A percentile compares a stretch with the other conserved stretches of the same genome.
These are phyloP conservation scores for Spergularia marina DNA, from an alignment of 148 eudicot species.

Conservation along the genomic window DNA sequence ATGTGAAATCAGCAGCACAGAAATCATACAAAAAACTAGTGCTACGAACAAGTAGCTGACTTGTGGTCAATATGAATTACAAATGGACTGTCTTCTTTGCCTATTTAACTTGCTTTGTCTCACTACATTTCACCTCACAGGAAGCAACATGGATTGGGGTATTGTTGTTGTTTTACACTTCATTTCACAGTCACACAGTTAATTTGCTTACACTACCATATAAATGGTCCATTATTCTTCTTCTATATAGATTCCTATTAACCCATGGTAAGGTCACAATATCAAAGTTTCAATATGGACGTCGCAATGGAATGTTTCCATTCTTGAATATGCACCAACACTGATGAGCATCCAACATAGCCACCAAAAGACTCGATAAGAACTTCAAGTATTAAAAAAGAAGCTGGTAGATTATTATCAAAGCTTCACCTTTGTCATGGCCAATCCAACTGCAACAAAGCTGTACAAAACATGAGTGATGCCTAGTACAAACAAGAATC, in stretches of 20 bases:
- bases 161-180: no score
- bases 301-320: neutral
- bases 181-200: no score
- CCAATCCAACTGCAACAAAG: conserved; percentile 71
- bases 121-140: no score
- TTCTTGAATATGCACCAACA: neutral
- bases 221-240: no score
- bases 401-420: neutral
- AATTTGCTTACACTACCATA: no score
- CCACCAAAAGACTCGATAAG: neutral
- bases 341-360: neutral
- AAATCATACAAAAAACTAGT: neutral
- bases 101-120: no score
- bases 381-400: neutral
- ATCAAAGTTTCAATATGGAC: neutral
- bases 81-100: neutral
- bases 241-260: no score
- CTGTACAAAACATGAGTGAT: conserved; percentile 92
- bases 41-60: neutral
- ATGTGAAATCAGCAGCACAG: conserved; percentile 17
- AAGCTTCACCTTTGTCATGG: conserved; percentile 82
- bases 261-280: no score
- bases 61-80: neutral
- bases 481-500: conserved; percentile 96
- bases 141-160: no score